Evolutionary conservation across 139 green algal genomes (phyloP), one percentile per base, ranked within the genome.

Genomic region (Chlorella sp.): DNA sequence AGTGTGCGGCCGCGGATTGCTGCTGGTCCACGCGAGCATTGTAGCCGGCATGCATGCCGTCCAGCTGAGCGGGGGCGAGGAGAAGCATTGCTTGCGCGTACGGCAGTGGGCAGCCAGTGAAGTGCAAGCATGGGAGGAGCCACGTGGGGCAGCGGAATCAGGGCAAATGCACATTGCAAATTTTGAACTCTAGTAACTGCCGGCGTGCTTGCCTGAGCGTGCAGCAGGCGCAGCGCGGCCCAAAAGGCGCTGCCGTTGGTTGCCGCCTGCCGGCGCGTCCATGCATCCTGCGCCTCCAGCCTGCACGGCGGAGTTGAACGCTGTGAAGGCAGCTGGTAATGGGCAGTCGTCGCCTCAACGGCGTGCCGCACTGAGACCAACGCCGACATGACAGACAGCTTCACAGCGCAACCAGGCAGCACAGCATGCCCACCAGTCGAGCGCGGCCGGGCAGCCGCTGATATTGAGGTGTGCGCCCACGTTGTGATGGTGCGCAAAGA

Each of bases 11-110:
- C n/a, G n/a, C n/a, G n/a, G n/a, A n/a, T 4, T 26, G 47, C 68
- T 57, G 30, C 36, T 85, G 57, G 47, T 55, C 32, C 5, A 13
- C 34, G 4, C 76, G 44, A 26, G 80, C 81, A 28, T 85, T 56
- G 75, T 95, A 95, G 20, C 93, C 93, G 0, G 67, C 82, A 9
- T 91, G 86, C 72, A 95, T 65, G 17, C 92, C 92, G 18, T 94
- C 88, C 74, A 81, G 69, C 74, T 81, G 74, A 13, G 32, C 25
- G 6, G n/a, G n/a, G 30, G n/a, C n/a, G n/a, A n/a, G n/a, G n/a
- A n/a, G n/a, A n/a, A n/a, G n/a, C n/a, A n/a, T n/a, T n/a, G n/a
- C n/a, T n/a, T n/a, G n/a, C n/a, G n/a, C n/a, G n/a, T n/a, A n/a
- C n/a, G n/a, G n/a, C n/a, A n/a, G n/a, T n/a, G n/a, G n/a, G n/a